Conservation (phyloP, 116 monocot genomes). For the Zostera marina region DNA sequence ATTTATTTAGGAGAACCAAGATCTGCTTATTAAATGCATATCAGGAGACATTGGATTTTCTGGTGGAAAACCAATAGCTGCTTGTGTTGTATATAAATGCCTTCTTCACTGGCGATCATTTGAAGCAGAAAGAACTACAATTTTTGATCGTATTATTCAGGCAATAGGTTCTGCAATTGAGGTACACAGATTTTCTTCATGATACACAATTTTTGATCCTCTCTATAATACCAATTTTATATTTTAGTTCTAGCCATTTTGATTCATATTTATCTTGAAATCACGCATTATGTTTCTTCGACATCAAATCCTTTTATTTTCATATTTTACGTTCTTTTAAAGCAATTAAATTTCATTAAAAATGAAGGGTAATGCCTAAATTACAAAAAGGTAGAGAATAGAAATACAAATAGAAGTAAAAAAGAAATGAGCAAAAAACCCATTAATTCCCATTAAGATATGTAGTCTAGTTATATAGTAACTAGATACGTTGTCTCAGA, state of each 20-base stretch:
- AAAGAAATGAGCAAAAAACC: too few species aligned
- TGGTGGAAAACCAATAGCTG: slow-evolving; percentile 69
- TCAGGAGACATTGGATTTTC: slow-evolving; percentile 81
- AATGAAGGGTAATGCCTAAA: too few species aligned
- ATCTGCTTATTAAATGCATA: slow-evolving; percentile 71
- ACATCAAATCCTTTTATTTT: not conserved
- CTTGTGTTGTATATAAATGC: slow-evolving; percentile 82
- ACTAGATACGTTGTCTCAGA: too few species aligned
- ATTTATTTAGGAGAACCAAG: slow-evolving; percentile 64
- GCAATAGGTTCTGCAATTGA: slow-evolving; percentile 64
- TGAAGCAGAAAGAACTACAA: slow-evolving; percentile 83
- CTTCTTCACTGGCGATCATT: slow-evolving; percentile 98
- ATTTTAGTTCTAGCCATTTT: not conserved
- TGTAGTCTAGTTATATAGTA: too few species aligned
- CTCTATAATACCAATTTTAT: not conserved
- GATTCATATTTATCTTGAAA: not conserved
- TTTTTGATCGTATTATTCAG: slow-evolving; percentile 88
- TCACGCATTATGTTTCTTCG: not conserved
- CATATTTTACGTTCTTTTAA: too few species aligned
- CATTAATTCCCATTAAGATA: too few species aligned
- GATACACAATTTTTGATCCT: too few species aligned
- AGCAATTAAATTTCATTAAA: too few species aligned
- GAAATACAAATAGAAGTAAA: too few species aligned
- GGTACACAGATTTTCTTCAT: slow-evolving; percentile 17
- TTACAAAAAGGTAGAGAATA: too few species aligned